A percentile compares a stretch with the other conserved stretches of the same genome.
phyloP scores from a whole-genome alignment of 441 rosid species.

The Rhodomyrtus psidioides region DNA sequence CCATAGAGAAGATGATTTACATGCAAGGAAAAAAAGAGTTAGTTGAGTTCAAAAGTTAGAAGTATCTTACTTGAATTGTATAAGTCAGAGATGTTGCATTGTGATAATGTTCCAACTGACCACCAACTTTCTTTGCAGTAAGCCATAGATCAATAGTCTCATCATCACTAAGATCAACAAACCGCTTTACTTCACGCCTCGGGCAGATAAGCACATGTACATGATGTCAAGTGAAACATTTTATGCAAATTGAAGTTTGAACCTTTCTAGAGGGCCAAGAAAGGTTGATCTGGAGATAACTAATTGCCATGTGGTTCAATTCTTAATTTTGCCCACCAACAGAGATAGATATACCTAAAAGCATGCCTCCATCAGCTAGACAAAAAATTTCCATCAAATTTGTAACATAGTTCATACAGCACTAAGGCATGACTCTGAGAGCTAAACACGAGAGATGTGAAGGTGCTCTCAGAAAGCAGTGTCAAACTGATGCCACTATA shows the following conservation, averaged over 20 bases:
- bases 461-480: neutral
- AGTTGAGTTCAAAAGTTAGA: neutral
- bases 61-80: constrained; percentile 57
- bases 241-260: neutral
- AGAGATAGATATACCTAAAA: neutral
- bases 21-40: neutral
- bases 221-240: constrained; percentile 43
- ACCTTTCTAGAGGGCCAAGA: neutral
- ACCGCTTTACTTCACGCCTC: constrained; percentile 72
- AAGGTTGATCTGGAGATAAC: neutral
- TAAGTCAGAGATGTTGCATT: constrained; percentile 77
- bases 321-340: neutral
- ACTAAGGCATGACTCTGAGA: neutral
- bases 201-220: constrained; percentile 91
- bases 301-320: neutral
- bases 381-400: neutral
- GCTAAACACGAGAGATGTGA: neutral
- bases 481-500: neutral
- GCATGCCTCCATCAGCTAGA: neutral
- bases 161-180: constrained; percentile 70
- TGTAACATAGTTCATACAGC: neutral
- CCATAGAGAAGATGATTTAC: neutral
- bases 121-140: constrained; percentile 65
- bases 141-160: constrained; percentile 78
- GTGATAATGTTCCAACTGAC: constrained; percentile 58